These are phyloP conservation scores for Asterionellopsis glacialis DNA, from an alignment of 108 stramenopile genomes.

Conservation along the genomic window DNA sequence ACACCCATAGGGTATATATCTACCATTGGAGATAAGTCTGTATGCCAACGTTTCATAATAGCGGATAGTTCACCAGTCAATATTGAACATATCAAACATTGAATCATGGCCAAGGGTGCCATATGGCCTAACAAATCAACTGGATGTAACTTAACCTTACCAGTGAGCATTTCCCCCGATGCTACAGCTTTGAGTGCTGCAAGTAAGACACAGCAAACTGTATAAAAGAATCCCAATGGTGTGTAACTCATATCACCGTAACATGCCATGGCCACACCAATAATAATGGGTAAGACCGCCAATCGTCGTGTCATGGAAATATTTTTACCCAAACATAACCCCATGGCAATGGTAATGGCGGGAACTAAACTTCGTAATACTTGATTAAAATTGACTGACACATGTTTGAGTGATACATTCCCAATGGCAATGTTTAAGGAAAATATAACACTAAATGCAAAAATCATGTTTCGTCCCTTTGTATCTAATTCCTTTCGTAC, in stretches of 20 bases:
- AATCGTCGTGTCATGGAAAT: constrained; percentile 37
- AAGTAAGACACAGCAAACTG: constrained; percentile 48
- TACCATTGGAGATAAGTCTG: constrained; percentile 29
- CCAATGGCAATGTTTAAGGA: constrained; percentile 86
- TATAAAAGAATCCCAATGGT: constrained; percentile 54
- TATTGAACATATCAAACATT: constrained; percentile 42
- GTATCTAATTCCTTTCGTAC: constrained; percentile 44
- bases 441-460: constrained; percentile 72
- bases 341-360: constrained; percentile 68
- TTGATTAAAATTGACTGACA: constrained; percentile 89
- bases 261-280: constrained; percentile 69
- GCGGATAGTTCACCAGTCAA: constrained; percentile 54
- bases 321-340: constrained; percentile 38
- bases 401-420: constrained; percentile 64
- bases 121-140: constrained; percentile 76
- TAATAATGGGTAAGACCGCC: constrained; percentile 55
- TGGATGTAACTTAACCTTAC: constrained; percentile 66
- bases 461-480: constrained; percentile 38
- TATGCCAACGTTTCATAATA: constrained; percentile 40
- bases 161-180: constrained; percentile 71
- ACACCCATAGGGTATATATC: constrained; percentile 34
- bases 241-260: constrained; percentile 73
- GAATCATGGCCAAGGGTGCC: constrained; percentile 79
- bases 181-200: constrained; percentile 72
- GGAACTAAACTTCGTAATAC: constrained; percentile 73